A percentile compares a stretch with the other conserved stretches of the same genome.
Conservation (phyloP, 345 rosid genomes). For the Chamaenerion angustifolium region DNA sequence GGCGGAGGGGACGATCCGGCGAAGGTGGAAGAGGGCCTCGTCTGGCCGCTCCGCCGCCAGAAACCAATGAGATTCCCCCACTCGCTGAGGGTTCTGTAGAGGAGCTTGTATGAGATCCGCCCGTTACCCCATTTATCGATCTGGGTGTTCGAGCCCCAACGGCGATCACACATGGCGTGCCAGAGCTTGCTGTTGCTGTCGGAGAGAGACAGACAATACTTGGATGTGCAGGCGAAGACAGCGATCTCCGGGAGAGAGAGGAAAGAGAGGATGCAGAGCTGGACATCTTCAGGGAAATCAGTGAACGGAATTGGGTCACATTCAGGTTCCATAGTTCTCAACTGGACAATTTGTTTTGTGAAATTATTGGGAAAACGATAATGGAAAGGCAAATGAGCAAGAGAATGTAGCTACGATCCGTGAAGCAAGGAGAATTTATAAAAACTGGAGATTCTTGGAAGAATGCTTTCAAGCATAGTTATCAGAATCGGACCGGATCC, state of each 20-base stretch:
- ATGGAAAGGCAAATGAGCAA: background rate
- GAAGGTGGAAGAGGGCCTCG: constrained; percentile 10
- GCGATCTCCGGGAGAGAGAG: constrained; percentile 51
- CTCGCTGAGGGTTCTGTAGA: constrained; percentile 43
- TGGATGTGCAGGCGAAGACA: constrained; percentile 69
- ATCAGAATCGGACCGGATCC: no score
- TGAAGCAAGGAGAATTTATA: no score
- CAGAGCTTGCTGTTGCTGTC: constrained; percentile 51
- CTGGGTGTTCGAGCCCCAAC: constrained; percentile 66
- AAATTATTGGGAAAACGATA: background rate
- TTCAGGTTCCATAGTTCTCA: constrained; percentile 3
- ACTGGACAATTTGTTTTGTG: background rate
- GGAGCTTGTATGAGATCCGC: constrained; percentile 36
- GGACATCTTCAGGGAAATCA: constrained; percentile 75
- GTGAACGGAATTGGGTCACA: constrained; percentile 24
- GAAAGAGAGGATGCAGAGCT: constrained; percentile 66
- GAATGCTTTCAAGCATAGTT: no score
- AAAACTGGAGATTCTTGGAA: no score
- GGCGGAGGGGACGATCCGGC: constrained; percentile 28
- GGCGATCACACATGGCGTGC: constrained; percentile 56
- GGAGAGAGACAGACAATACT: constrained; percentile 47
- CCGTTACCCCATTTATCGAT: constrained; percentile 72
- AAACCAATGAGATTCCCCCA: constrained; percentile 74
- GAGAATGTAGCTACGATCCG: no score
- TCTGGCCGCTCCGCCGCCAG: constrained; percentile 79